phyloP scores from a whole-genome alignment of 1,139 yeast genomes.

The Pichia sorboxylosa region DNA sequence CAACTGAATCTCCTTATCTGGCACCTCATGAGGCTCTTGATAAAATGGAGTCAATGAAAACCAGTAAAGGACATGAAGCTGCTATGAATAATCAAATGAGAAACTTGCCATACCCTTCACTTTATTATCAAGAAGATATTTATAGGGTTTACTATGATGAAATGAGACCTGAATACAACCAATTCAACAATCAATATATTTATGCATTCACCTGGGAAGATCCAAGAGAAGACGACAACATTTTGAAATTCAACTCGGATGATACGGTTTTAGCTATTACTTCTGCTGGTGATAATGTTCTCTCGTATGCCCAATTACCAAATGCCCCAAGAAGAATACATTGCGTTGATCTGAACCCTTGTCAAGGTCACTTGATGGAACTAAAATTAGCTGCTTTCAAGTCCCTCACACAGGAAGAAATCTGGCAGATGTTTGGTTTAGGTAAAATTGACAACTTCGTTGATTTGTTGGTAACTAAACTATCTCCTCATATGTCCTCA shows the following conservation, averaged over 20 bases:
- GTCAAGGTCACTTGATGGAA: conserved; percentile 71
- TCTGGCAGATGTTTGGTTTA: conserved; percentile 68
- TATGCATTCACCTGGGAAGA: conserved; percentile 90
- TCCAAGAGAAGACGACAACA: conserved; percentile 66
- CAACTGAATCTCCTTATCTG: conserved; percentile 70
- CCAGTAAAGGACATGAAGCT: conserved; percentile 67
- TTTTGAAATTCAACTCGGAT: conserved; percentile 44
- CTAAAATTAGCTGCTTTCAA: conserved; percentile 63
- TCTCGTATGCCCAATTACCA: conserved; percentile 61
- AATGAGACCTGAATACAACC: conserved; percentile 51
- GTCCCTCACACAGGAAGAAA: conserved; percentile 43
- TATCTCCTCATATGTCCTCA: conserved; percentile 65
- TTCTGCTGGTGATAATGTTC: conserved; percentile 74
- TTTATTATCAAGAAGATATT: conserved; percentile 62
- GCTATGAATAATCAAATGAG: conserved; percentile 50
- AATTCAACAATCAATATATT: conserved; percentile 67
- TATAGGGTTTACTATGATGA: conserved; percentile 79
- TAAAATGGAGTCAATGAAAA: conserved; percentile 22
- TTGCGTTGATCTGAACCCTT: conserved; percentile 77
- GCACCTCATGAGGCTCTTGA: conserved; percentile 37
- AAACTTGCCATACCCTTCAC: conserved; percentile 66
- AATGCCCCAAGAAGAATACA: conserved; percentile 67
- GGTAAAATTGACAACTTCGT: conserved; percentile 49
- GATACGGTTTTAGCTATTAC: conserved; percentile 77
- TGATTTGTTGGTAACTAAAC: conserved; percentile 40